Percentiles rank a stretch among this genome's conserved stretches.
These are phyloP conservation scores for Lunasporangiospora selenospora DNA, from an alignment of 192 early-diverging fungal genomes.

Conservation along the genomic window DNA sequence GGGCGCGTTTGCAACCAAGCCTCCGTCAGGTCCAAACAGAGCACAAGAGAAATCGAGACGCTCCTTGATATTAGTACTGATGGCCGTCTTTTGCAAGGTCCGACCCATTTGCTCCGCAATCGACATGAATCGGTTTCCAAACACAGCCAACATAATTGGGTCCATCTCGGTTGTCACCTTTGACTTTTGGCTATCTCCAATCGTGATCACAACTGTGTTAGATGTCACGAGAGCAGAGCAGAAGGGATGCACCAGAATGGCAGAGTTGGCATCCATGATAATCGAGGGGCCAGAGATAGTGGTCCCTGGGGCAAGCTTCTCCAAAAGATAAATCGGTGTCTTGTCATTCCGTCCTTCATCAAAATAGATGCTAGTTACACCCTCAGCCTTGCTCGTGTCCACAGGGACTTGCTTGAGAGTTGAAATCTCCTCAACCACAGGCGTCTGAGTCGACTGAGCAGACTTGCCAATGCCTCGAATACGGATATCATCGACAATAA, in stretches of 20 bases:
- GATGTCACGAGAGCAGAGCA: slow-evolving; percentile 80
- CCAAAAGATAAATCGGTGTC: slow-evolving; percentile 77
- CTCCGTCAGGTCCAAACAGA: slow-evolving; percentile 88
- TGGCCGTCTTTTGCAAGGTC: slow-evolving; percentile 92
- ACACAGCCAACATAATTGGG: slow-evolving; percentile 90
- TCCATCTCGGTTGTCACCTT: slow-evolving; percentile 69
- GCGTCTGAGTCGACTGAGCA: slow-evolving; percentile 24
- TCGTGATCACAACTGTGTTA: slow-evolving; percentile 65
- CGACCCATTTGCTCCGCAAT: slow-evolving; percentile 99
- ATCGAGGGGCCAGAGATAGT: slow-evolving; percentile 85
- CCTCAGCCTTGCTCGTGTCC: slow-evolving; percentile 44
- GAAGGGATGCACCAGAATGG: slow-evolving; percentile 85
- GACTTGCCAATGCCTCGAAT: slow-evolving; percentile 83
- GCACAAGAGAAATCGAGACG: slow-evolving; percentile 98
- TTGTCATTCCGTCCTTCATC: slow-evolving; percentile 64
- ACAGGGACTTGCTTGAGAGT: slow-evolving; percentile 20
- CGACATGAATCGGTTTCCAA: slow-evolving; percentile 96
- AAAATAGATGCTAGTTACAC: slow-evolving; percentile 76
- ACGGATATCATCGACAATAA: slow-evolving; percentile 92
- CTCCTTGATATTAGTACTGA: slow-evolving; percentile 98
- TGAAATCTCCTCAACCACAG: slow-evolving; percentile 51
- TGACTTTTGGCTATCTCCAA: slow-evolving; percentile 48
- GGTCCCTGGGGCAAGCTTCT: slow-evolving; percentile 67
- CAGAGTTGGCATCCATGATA: slow-evolving; percentile 90
- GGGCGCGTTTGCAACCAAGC: slow-evolving; percentile 86